A percentile compares a stretch with the other conserved stretches of the same genome.
Evolutionary conservation across 345 rosid genomes (phyloP).

Genomic region (Bruguiera gymnorhiza): DNA sequence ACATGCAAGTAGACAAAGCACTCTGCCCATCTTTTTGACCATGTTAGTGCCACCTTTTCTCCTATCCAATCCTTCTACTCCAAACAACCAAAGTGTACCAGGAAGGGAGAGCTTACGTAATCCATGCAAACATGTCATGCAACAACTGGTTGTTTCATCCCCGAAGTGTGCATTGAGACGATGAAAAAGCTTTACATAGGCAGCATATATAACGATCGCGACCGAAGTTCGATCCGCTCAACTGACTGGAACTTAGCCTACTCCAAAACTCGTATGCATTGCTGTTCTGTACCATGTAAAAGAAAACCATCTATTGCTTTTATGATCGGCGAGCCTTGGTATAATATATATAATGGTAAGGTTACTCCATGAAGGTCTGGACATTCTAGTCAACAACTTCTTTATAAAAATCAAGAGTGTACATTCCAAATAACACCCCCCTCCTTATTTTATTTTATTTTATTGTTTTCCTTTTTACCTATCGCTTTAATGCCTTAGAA

Average conservation of each 20-base stretch:
- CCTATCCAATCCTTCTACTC: slow-evolving; percentile 11
- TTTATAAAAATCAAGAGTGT: no score
- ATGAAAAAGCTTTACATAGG: slow-evolving; percentile 4
- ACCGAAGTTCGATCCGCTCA: not conserved
- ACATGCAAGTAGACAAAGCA: slow-evolving; percentile 32
- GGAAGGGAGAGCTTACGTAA: slow-evolving; percentile 19
- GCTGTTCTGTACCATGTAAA: no score
- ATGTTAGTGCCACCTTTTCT: slow-evolving; percentile 49
- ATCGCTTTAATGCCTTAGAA: slow-evolving; percentile 3
- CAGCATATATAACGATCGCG: not conserved
- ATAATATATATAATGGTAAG: no score
- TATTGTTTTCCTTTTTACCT: not conserved
- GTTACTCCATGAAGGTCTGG: no score
- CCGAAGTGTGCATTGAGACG: slow-evolving; percentile 28
- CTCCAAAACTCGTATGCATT: slow-evolving; percentile 13
- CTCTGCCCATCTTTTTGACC: slow-evolving; percentile 41
- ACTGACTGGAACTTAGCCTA: not conserved
- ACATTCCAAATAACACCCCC: no score
- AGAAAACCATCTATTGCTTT: no score
- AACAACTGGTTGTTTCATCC: slow-evolving; percentile 21
- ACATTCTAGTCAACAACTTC: no score
- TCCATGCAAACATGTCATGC: slow-evolving; percentile 38
- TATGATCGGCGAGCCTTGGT: no score
- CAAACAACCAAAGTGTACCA: not conserved
- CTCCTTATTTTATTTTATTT: no score